Evolutionary conservation across 305 asterid genomes (phyloP).

Genomic region (Rubia peregrina): DNA sequence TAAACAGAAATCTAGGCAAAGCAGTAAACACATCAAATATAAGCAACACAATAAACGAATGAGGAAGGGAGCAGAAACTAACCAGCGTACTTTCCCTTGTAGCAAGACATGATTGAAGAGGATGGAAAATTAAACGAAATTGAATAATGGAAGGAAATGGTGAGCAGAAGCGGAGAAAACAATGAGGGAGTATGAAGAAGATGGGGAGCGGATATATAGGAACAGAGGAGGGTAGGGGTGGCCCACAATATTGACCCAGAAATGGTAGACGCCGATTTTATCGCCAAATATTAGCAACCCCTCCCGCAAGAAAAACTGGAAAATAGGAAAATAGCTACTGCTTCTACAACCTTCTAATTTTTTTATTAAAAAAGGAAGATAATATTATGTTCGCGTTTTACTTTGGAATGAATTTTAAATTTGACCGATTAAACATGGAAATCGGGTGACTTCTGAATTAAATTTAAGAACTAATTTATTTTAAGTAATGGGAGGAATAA

Average conservation of each 20-base stretch:
- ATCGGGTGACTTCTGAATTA: not conserved
- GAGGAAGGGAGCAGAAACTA: not conserved
- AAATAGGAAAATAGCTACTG: not conserved
- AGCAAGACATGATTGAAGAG: constrained; percentile 33
- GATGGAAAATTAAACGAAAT: not conserved
- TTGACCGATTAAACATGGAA: not conserved
- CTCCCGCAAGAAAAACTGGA: constrained; percentile 9
- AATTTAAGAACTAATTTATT: not conserved
- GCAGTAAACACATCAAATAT: not conserved
- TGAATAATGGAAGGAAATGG: not conserved
- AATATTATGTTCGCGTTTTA: not conserved
- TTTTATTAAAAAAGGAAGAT: not conserved
- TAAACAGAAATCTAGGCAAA: no score
- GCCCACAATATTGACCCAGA: not conserved
- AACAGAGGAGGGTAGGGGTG: not conserved
- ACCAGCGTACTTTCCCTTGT: constrained; percentile 53
- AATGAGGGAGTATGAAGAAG: not conserved
- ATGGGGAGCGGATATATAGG: not conserved
- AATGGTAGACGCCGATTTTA: not conserved
- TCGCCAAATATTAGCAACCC: not conserved
- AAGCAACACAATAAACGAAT: not conserved
- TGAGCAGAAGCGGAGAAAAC: not conserved
- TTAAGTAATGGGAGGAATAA: not conserved
- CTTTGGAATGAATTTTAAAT: not conserved
- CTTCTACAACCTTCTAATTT: not conserved